Evolutionary conservation across 139 green algal genomes (phyloP).

Genomic region (Tetradesmus obliquus): DNA sequence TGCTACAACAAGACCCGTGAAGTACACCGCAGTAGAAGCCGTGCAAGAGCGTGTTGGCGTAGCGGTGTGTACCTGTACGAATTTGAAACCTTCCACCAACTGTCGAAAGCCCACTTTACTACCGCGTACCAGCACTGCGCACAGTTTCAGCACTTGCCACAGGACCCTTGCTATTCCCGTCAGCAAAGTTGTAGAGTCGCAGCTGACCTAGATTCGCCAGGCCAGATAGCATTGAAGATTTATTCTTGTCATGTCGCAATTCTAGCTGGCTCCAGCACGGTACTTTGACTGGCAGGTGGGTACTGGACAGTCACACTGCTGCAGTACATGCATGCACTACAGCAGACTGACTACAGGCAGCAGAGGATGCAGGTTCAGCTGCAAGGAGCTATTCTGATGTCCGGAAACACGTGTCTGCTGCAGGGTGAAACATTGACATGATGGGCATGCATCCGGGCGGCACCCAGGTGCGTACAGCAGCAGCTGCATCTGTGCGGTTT

Average conservation of each 20-base stretch:
- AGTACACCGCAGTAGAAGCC: neutral
- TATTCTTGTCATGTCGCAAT: neutral
- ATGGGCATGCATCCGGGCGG: neutral
- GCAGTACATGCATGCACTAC: conserved; percentile 5
- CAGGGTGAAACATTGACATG: neutral
- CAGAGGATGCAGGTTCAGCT: neutral
- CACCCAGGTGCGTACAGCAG: neutral
- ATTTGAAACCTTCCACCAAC: too few species aligned
- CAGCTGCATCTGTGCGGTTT: neutral
- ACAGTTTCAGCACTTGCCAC: neutral
- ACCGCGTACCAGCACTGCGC: too few species aligned
- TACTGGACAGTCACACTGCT: neutral
- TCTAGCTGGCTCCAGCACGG: neutral
- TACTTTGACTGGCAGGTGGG: neutral
- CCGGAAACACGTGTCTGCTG: neutral
- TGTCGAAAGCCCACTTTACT: too few species aligned
- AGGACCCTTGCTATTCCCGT: neutral
- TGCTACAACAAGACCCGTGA: neutral
- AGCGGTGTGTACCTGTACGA: neutral
- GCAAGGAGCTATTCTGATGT: neutral
- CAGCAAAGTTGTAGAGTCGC: neutral
- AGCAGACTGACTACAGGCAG: neutral
- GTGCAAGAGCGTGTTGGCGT: neutral
- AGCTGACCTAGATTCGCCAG: neutral
- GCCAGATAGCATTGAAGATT: too few species aligned